Conservation (phyloP, 208 protist species). For the Trypanosoma boissoni region DNA sequence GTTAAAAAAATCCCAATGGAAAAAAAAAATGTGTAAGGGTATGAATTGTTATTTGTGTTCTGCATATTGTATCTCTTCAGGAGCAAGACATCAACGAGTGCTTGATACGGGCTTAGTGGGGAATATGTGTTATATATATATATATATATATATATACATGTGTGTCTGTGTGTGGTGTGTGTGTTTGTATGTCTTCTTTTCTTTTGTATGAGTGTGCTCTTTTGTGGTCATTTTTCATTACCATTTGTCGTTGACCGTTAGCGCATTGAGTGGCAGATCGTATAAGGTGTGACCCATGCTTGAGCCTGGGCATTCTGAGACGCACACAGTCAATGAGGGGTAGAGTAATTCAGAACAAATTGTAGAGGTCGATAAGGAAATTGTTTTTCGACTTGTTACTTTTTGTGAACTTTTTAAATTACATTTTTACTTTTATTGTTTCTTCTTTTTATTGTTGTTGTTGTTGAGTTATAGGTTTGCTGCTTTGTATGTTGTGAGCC, state of each 20-base stretch:
- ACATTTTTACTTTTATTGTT: constrained; percentile 13
- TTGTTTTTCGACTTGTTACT: constrained; percentile 14
- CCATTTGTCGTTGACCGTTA: too few relatives aligned
- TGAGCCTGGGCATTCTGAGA: too few relatives aligned
- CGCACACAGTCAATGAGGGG: too few relatives aligned
- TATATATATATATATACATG: constrained; percentile 2
- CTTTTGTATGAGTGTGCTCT: neutral
- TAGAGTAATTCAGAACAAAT: too few relatives aligned
- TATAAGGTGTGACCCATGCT: too few relatives aligned
- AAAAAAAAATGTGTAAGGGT: neutral
- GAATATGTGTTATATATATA: neutral
- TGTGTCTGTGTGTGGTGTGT: neutral
- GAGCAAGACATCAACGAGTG: too few relatives aligned
- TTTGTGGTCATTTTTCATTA: constrained; percentile 5
- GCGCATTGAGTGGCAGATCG: too few relatives aligned
- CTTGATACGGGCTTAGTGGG: too few relatives aligned
- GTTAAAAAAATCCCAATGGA: neutral
- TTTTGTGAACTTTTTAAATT: constrained; percentile 14
- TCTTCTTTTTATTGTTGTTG: neutral
- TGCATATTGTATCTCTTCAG: too few relatives aligned
- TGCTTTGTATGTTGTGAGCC: too few relatives aligned
- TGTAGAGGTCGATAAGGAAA: too few relatives aligned
- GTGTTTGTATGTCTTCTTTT: neutral
- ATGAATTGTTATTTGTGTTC: neutral
- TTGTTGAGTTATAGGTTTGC: too few relatives aligned